Evolutionary conservation across 2,329 filamentous ascomycete genomes (phyloP).

Genomic region (Sporothrix phasma): DNA sequence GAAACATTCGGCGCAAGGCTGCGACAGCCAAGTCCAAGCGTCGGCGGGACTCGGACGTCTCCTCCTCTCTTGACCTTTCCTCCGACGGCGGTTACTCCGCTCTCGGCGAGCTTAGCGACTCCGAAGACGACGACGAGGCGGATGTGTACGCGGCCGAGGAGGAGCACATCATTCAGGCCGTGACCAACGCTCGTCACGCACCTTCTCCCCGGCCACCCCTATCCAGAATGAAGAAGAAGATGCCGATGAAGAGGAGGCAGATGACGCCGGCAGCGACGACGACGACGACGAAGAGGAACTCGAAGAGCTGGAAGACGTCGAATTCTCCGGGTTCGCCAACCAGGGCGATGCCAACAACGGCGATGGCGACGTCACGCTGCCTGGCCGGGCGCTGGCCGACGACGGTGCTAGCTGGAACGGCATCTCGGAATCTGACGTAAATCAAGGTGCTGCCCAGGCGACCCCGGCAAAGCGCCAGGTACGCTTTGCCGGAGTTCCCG

Average conservation of each 20-base stretch:
- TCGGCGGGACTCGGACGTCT: constrained; percentile 42
- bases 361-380: constrained; percentile 28
- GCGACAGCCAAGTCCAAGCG: constrained; percentile 34
- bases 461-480: constrained; percentile 51
- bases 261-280: constrained; percentile 30
- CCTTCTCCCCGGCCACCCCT: constrained; percentile 44
- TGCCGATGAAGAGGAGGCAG: constrained; percentile 29
- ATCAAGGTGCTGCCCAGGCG: constrained; percentile 2
- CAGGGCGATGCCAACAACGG: constrained; percentile 32
- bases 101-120: constrained; percentile 71
- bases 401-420: constrained; percentile 37
- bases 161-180: constrained; percentile 53
- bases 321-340: constrained; percentile 24
- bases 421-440: constrained; percentile 30
- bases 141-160: constrained; percentile 72
- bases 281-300: constrained; percentile 30
- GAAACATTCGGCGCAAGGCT: constrained; percentile 42
- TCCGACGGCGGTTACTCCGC: constrained; percentile 64
- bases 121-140: constrained; percentile 67
- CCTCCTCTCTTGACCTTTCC: constrained; percentile 48
- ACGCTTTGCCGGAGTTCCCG: constrained; percentile 59
- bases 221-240: constrained; percentile 31
- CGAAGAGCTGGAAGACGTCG: constrained; percentile 27
- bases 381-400: constrained; percentile 34
- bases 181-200: constrained; percentile 28